Conservation (phyloP, 192 early-diverging fungal species). For the Ambispora gerdemannii region DNA sequence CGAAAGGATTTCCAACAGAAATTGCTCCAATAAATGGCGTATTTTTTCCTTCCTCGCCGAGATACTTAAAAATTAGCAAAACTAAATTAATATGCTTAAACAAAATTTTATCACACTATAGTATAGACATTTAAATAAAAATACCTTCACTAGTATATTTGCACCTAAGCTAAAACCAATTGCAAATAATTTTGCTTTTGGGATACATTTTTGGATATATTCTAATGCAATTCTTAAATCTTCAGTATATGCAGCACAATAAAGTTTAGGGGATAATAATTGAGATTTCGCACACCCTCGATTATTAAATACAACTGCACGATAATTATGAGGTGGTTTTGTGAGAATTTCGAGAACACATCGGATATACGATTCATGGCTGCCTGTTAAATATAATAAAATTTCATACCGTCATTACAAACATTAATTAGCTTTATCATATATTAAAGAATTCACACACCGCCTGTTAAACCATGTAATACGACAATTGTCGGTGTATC, state of each 20-base stretch:
- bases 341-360: slow-evolving; percentile 63
- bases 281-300: slow-evolving; percentile 84
- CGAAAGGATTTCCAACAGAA: slow-evolving; percentile 85
- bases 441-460: slow-evolving; percentile 23
- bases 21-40: slow-evolving; percentile 74
- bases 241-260: slow-evolving; percentile 77
- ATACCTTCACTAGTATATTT: slow-evolving; percentile 85
- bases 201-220: slow-evolving; percentile 53
- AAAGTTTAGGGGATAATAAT: slow-evolving; percentile 75
- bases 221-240: slow-evolving; percentile 65
- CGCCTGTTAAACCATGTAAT: slow-evolving; percentile 90
- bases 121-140: background rate
- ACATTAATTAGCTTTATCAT: too few species aligned
- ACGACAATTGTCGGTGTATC: slow-evolving; percentile 76
- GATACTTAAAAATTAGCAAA: slow-evolving; percentile 46
- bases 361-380: slow-evolving; percentile 86
- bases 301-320: slow-evolving; percentile 83
- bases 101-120: background rate
- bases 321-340: slow-evolving; percentile 57
- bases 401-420: too few species aligned
- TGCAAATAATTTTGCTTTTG: slow-evolving; percentile 67
- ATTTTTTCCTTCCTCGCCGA: slow-evolving; percentile 75
- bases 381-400: too few species aligned
- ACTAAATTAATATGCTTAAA: background rate
- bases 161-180: slow-evolving; percentile 90